Conservation (phyloP, 1,284 basidiomycete species). For the Tilletia setariae region DNA sequence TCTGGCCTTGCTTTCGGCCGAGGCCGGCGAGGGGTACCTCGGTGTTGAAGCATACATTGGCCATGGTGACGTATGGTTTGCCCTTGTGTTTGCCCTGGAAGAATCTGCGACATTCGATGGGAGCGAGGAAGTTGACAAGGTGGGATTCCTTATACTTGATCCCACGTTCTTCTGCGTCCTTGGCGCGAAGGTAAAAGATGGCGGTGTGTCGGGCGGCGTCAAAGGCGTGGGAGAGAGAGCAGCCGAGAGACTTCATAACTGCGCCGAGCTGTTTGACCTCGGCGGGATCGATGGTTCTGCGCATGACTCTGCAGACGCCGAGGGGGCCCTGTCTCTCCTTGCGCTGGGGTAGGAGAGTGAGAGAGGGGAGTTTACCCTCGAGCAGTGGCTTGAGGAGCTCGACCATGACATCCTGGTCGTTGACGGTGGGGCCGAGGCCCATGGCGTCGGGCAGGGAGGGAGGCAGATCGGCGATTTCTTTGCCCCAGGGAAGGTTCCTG, state of each 20-base stretch:
- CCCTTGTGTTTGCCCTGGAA: conserved; percentile 12
- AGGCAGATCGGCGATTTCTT: background rate
- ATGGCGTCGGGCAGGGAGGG: conserved; percentile 5
- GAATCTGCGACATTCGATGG: conserved; percentile 13
- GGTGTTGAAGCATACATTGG: conserved; percentile 7
- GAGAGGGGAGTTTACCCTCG: background rate
- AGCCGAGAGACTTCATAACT: conserved; percentile 4
- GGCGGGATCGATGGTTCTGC: background rate
- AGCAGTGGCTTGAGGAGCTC: background rate
- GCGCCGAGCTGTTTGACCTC: conserved; percentile 8
- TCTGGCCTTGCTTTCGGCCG: background rate
- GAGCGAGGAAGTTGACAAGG: conserved; percentile 16
- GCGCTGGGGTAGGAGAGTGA: conserved; percentile 8
- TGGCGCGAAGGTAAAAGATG: conserved; percentile 11
- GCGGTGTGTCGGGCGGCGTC: conserved; percentile 14
- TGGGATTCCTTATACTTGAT: background rate
- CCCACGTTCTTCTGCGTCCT: conserved; percentile 1
- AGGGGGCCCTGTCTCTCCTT: background rate
- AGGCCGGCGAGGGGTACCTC: background rate
- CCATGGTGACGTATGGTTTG: conserved; percentile 13
- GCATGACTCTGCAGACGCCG: conserved; percentile 4
- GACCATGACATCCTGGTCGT: conserved; percentile 1
- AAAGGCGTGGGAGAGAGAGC: conserved; percentile 3
- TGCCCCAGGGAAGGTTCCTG: background rate
- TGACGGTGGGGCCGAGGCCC: conserved; percentile 15